Evolutionary conservation across 2,329 filamentous ascomycete genomes (phyloP).

Genomic region (Reticulascus tulasneorum): DNA sequence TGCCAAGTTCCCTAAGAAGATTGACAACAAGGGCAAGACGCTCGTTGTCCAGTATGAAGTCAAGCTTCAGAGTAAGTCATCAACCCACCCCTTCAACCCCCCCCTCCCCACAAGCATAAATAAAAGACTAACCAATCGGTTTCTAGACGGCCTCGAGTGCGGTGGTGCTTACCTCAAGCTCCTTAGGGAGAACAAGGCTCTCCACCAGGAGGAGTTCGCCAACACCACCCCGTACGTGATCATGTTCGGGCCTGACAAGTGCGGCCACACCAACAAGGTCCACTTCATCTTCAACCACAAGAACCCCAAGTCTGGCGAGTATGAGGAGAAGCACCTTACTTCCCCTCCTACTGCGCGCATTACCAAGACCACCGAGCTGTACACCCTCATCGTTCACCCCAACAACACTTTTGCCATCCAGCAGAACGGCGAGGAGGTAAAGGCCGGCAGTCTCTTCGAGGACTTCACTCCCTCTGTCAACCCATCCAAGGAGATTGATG

Average conservation of each 20-base stretch:
- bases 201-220: conserved; percentile 96
- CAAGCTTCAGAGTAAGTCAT: conserved; percentile 92
- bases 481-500: conserved; percentile 90
- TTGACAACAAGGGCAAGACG: conserved; percentile 96
- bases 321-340: conserved; percentile 98
- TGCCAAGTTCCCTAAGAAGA: conserved; percentile 93
- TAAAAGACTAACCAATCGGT: conserved; percentile 6
- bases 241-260: conserved; percentile 99
- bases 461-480: conserved; percentile 94
- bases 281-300: conserved; percentile 99
- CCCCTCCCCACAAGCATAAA: neutral
- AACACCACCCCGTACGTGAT: conserved; percentile 97
- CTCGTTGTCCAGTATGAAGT: conserved; percentile 99
- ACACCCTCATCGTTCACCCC: conserved; percentile 93
- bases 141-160: conserved; percentile 84
- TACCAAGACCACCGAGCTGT: conserved; percentile 87
- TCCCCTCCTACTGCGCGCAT: conserved; percentile 81
- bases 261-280: conserved; percentile 97
- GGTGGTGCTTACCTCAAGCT: conserved; percentile 99
- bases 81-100: conserved; percentile 1
- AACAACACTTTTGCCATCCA: conserved; percentile 94
- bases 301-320: conserved; percentile 99
- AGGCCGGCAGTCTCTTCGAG: conserved; percentile 87
- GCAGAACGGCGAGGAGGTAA: conserved; percentile 84
- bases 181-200: conserved; percentile 93